Evolutionary conservation across 306 rosid species (phyloP).

Genomic region (Potentilla sterilis): DNA sequence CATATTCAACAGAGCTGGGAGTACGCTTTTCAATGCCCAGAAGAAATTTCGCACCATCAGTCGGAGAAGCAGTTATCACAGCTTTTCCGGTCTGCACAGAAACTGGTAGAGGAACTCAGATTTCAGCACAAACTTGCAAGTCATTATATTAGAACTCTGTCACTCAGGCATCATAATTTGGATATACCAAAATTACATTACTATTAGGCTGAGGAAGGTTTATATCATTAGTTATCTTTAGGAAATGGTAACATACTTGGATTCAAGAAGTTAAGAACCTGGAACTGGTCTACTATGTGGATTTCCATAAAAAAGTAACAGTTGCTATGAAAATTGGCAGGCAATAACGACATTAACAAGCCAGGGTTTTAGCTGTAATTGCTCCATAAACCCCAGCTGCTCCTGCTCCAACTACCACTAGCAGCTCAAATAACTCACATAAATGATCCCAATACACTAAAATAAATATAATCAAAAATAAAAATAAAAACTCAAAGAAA

Average conservation of each 20-base stretch:
- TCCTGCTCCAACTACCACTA: slow-evolving; percentile 95
- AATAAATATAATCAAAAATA: too few species aligned
- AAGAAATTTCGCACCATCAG: slow-evolving; percentile 49
- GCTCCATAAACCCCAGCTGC: slow-evolving; percentile 97
- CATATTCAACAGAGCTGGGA: slow-evolving; percentile 34
- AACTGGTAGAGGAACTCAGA: slow-evolving; percentile 51
- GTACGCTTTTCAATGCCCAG: slow-evolving; percentile 55
- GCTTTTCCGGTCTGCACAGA: slow-evolving; percentile 74
- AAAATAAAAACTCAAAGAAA: neutral
- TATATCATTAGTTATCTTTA: neutral
- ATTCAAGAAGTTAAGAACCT: neutral
- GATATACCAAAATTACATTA: neutral
- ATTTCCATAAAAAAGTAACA: neutral
- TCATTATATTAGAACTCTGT: slow-evolving; percentile 1
- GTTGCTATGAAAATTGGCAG: neutral
- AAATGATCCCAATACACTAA: neutral
- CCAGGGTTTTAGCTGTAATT: slow-evolving; percentile 78
- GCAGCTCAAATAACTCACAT: slow-evolving; percentile 11
- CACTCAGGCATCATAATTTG: slow-evolving; percentile 5
- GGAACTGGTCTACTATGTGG: neutral
- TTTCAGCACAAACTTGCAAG: slow-evolving; percentile 36
- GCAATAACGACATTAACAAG: slow-evolving; percentile 2
- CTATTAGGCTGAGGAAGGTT: neutral
- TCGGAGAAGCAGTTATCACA: slow-evolving; percentile 53
- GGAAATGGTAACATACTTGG: neutral